Evolutionary conservation across 139 green algal species (phyloP), one percentile per base, ranked within the genome.

Genomic region (Dunaliella sp.): DNA sequence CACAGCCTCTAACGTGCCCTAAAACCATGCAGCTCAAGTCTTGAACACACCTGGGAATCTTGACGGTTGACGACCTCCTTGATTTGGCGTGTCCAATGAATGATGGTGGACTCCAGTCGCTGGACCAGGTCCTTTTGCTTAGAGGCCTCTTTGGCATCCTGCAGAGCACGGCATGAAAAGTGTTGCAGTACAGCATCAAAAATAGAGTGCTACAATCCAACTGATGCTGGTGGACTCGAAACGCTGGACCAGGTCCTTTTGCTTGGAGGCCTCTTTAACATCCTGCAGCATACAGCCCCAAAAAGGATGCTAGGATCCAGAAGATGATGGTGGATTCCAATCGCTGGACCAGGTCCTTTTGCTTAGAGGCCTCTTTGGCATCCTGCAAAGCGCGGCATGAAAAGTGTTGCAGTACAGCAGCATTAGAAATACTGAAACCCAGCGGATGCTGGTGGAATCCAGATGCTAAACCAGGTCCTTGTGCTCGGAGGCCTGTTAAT

Each of bases 31-130:
- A 35, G 37, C 57, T 16, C 48, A 65, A 7, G 48, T 65, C 48
- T 16, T 65, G 48, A 26, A 22, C 30, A 34, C 74, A 65, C 38
- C 31, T 38, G 81, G 25, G 38, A 48, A 81, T 94, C 92, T 82
- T 93, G 89, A 81, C 92, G 83, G 86, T 94, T 94, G 0, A 95
- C 85, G 77, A 97, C 88, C 85, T 95, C 93, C 84, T 95, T 96
- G 84, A 98, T 94, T 87, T 98, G 95, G 0, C 94, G 87, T 24
- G 95, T 97, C 94, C 95, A 98, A 83, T 97, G 94, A 38, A 98
- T 96, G 79, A 97, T 86, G 25, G 90, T 95, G 36, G 89, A 92
- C 89, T 98, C 96, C 36, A 98, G 91, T 12, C 92, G 91, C 92
- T 98, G 96, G 38, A 97, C 92, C 26, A 98, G 90, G 75, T 97